Percentiles rank a stretch among this genome's conserved stretches.
phyloP scores from a whole-genome alignment of 371 early-diverging fungal genomes.

The Haplosporangium sp. region DNA sequence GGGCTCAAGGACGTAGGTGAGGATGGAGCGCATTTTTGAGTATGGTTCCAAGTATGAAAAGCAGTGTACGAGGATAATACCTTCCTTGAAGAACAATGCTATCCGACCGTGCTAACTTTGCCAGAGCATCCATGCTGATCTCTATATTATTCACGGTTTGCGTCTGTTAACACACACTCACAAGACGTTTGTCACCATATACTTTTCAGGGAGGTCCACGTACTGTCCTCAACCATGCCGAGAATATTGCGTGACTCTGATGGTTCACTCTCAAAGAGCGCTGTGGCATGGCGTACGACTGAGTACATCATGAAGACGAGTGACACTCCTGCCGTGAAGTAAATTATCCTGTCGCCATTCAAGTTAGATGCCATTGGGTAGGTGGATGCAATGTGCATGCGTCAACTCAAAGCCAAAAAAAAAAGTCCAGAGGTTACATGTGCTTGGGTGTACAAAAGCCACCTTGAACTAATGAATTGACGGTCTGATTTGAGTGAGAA shows the following conservation, averaged over 20 bases:
- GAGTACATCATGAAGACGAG: conserved; percentile 69
- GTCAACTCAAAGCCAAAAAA: neutral
- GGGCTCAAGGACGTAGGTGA: neutral
- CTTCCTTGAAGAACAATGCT: conserved; percentile 77
- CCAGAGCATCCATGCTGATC: conserved; percentile 66
- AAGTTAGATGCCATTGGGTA: conserved; percentile 30
- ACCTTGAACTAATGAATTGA: no score
- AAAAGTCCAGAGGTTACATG: no score
- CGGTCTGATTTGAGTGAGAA: no score
- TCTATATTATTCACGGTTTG: no score
- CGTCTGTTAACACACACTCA: no score
- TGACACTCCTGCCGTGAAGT: conserved; percentile 63
- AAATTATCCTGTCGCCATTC: conserved; percentile 53
- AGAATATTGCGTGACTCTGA: conserved; percentile 52
- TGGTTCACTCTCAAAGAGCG: conserved; percentile 53
- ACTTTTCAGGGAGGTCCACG: conserved; percentile 9
- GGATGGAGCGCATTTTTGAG: neutral
- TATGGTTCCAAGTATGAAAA: neutral
- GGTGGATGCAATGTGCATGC: neutral
- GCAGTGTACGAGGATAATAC: conserved; percentile 45
- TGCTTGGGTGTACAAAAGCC: no score
- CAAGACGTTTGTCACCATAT: no score
- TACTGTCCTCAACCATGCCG: conserved; percentile 65
- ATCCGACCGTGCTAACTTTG: conserved; percentile 69
- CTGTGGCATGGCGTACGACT: conserved; percentile 66